Percentiles rank a stretch among this genome's conserved stretches.
phyloP scores from a whole-genome alignment of 495 filamentous ascomycete species.

The Tuber borchii region DNA sequence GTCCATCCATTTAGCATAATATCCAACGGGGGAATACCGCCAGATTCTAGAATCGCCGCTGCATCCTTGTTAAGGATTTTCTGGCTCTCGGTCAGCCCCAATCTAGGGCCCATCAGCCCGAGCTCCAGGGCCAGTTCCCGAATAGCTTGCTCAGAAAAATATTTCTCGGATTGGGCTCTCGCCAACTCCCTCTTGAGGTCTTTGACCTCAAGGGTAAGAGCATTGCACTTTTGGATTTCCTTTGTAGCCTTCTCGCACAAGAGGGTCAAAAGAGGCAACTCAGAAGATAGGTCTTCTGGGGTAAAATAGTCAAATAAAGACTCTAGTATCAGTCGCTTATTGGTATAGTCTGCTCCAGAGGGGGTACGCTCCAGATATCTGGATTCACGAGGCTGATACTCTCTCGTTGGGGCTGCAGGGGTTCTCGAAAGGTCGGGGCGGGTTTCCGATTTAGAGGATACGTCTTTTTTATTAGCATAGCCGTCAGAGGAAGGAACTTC shows the following conservation, averaged over 20 bases:
- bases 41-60: background rate
- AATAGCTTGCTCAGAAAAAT: background rate
- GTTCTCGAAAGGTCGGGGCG: background rate
- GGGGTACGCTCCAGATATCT: accelerated
- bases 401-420: background rate
- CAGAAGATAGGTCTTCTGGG: background rate
- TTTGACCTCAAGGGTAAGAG: background rate
- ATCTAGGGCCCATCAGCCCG: background rate
- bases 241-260: background rate
- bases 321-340: background rate
- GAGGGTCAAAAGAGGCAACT: background rate
- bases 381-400: background rate
- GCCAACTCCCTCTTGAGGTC: background rate
- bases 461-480: background rate
- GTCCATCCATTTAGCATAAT: background rate
- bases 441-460: background rate
- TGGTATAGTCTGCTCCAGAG: background rate
- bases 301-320: background rate
- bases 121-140: background rate
- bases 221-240: background rate
- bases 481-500: background rate
- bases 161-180: background rate
- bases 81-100: background rate
- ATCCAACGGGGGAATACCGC: background rate
- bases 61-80: background rate